Base-by-base conservation (phyloP, 345 rosid genomes). In the Acer negundo region DNA sequence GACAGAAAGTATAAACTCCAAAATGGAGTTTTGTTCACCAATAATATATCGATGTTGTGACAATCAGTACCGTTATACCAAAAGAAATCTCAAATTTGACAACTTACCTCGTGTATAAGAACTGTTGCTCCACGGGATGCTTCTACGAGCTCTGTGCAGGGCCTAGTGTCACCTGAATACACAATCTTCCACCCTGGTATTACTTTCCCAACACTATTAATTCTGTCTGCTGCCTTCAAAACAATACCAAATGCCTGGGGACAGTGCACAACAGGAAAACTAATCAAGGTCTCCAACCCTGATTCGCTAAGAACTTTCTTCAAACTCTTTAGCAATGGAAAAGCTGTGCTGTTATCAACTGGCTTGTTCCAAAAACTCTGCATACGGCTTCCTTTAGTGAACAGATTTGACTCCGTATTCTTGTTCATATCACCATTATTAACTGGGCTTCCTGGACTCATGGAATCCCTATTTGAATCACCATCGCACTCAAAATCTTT, bases 151-250 rank as follows among this genome's bases (percentile, higher is more conserved):
- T 90, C 93, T 0, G 91, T 92, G 79, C 98, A 92, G 51, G 99
- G 99, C 84, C 99, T 92, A 12, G 99, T 89, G 83, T 95, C 99
- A 23, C 99, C 99, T 2, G 99, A 95, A 77, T 95, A 93, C 75
- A 89, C 99, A 72, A 93, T 80, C 85, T 92, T 95, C 99, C 99
- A 95, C 44, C 99, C 99, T 0, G 91, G 97, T 72, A 93, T 95
- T 53, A 44, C 70, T 86, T 92, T 88, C 59, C 96, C 96, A 72
- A 73, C 78, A 66, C 82, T 81, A 78, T 93, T 93, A 26, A 82
- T 76, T 81, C 97, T 90, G 68, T 92, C 89, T 16, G 91, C 86
- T 6, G 97, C 97, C 84, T 89, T 89, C 64, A 95, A 74, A 68
- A 81, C 84, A 31, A 93, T 82, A 40, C 99, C 99, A 78, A 83